Conservation (phyloP, 805 yeast species). For the Wickerhamiella australiensis region DNA sequence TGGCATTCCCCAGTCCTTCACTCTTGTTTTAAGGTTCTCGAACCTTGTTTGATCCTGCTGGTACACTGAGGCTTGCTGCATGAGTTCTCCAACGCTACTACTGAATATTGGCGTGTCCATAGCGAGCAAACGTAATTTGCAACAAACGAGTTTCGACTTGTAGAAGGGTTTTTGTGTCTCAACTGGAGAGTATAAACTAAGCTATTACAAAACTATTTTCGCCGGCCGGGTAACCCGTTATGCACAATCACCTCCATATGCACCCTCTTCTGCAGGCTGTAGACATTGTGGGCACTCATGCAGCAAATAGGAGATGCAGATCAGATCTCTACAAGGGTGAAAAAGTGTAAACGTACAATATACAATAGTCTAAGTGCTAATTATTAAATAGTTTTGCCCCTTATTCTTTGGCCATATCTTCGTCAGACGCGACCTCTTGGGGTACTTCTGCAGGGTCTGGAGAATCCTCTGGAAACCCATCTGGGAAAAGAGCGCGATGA, state of each 20-base stretch:
- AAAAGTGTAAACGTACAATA: too few species aligned
- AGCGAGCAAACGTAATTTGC: background rate
- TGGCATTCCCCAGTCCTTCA: slow-evolving; percentile 11
- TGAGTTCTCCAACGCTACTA: slow-evolving; percentile 3
- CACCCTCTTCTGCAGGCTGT: background rate
- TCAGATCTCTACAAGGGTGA: too few species aligned
- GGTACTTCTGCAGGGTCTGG: too few species aligned
- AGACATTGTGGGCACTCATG: too few species aligned
- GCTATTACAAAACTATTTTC: background rate
- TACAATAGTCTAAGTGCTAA: too few species aligned
- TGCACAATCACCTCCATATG: background rate
- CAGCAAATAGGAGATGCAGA: too few species aligned
- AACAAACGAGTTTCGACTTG: too few species aligned
- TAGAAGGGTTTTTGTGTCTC: background rate
- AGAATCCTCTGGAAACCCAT: background rate
- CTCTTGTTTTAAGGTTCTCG: slow-evolving; percentile 6
- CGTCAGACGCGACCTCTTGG: too few species aligned
- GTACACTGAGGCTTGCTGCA: slow-evolving; percentile 5
- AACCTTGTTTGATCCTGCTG: slow-evolving; percentile 8
- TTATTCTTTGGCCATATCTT: background rate
- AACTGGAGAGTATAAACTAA: background rate
- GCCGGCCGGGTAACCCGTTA: slow-evolving; percentile 2
- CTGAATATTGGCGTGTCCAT: slow-evolving; percentile 11
- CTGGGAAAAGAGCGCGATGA: background rate
- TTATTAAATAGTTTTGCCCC: background rate